Conservation (phyloP, 1,284 basidiomycete genomes). For the Trametes polyzona region DNA sequence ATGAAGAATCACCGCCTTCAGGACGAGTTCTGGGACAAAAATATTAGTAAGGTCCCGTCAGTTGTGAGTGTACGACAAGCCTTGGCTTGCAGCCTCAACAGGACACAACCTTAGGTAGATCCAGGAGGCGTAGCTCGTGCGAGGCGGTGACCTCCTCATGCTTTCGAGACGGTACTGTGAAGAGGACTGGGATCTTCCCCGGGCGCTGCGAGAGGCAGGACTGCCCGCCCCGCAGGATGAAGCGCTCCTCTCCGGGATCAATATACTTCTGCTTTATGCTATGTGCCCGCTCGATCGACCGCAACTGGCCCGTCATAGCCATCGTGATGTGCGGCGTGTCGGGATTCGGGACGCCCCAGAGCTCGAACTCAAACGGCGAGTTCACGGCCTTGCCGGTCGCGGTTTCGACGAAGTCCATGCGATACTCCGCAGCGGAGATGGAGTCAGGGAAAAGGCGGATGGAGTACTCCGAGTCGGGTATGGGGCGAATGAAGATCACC, state of each 20-base stretch:
- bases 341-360: not conserved
- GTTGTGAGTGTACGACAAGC: no score
- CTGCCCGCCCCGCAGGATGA: not conserved
- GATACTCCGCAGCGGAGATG: not conserved
- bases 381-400: slow-evolving; percentile 6
- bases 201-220: not conserved
- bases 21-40: no score
- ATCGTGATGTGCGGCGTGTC: not conserved
- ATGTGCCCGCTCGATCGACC: not conserved
- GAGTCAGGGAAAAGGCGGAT: not conserved
- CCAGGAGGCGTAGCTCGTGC: no score
- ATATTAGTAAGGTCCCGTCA: no score
- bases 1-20: no score
- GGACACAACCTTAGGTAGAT: no score
- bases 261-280: not conserved
- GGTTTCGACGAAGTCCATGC: slow-evolving; percentile 9
- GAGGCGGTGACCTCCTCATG: no score
- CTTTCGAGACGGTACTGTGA: not conserved
- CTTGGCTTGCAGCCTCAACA: no score
- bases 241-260: not conserved
- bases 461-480: not conserved
- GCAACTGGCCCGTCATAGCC: not conserved
- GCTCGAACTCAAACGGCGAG: slow-evolving; percentile 10
- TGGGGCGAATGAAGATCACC: not conserved
- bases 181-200: not conserved